Evolutionary conservation across 2,329 filamentous ascomycete genomes (phyloP), one percentile per base, ranked within the genome.

Genomic region (Fusarium coffeatum): DNA sequence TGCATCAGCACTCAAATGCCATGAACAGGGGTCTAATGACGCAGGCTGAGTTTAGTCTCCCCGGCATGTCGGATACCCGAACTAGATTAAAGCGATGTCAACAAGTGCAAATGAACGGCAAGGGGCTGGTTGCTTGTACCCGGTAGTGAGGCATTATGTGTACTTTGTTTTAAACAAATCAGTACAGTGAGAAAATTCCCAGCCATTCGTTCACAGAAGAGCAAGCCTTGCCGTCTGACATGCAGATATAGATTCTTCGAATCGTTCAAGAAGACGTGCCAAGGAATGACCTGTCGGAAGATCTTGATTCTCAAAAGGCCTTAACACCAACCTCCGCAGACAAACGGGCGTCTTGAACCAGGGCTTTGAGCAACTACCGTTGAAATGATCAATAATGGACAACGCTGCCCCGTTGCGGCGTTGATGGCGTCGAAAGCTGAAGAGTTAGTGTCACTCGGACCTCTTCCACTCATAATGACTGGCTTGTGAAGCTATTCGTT

Each of bases 191-290:
- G 8, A 12, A 16, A 20, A 22, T 27, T 37, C 0, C 18, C 18
- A n/a, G 5, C 22, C 3, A 10, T 47, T 18, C 4, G 15, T 10
- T 16, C 1, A 16, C 3, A 22, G 2, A 13, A 22, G 23, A 45
- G 8, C 34, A 37, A 18, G 0, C 12, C 27, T 18, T 5, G 7
- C n/a, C 10, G 7, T 16, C 12, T 18, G 9, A 15, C 2, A 12
- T 12, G 15, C 22, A 16, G 12, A 43, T 7, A 23, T 2, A 8
- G 3, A 3, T 25, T 15, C 18, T 20, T 37, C 9, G 8, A 6
- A n/a, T 6, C 2, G 4, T 59, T 12, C 2, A 1, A 2, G 16
- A n/a, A 11, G 0, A 7, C 3, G 8, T 8, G 8, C 12, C 0
- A 5, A n/a, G 13, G 1, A 7, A 11, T 2, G 18, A 12, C 10